A percentile compares a stretch with the other conserved stretches of the same genome.
Evolutionary conservation across 768 basidiomycete genomes (phyloP).

Genomic region (Asterophora lycoperdoides): DNA sequence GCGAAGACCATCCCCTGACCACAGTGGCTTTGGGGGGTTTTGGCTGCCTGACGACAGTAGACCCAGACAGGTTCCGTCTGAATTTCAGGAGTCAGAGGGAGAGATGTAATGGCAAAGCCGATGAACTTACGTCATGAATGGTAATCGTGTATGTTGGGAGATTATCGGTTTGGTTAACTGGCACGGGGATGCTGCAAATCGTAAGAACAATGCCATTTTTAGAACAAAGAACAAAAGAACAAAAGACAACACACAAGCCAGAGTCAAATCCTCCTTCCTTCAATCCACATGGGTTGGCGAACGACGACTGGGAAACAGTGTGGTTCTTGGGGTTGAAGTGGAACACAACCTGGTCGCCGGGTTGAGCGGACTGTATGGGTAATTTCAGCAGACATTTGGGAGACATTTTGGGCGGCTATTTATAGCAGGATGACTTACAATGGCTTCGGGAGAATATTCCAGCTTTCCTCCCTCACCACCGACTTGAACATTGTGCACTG

Average conservation of each 20-base stretch:
- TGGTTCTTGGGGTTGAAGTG: slow-evolving; percentile 58
- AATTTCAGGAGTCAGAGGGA: slow-evolving; percentile 2
- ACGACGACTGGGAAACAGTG: slow-evolving; percentile 48
- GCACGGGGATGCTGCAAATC: slow-evolving; percentile 43
- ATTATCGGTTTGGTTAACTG: slow-evolving; percentile 44
- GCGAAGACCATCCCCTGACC: slow-evolving; percentile 65
- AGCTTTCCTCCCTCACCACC: slow-evolving; percentile 40
- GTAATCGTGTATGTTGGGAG: slow-evolving; percentile 49
- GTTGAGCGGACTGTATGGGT: slow-evolving; percentile 35
- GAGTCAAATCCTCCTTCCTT: slow-evolving; percentile 52
- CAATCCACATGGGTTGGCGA: slow-evolving; percentile 48
- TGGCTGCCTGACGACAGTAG: slow-evolving; percentile 50
- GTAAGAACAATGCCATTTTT: slow-evolving; percentile 7
- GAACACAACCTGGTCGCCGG: slow-evolving; percentile 60
- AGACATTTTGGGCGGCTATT: not conserved
- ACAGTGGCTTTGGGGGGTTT: slow-evolving; percentile 52
- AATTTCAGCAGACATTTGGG: not conserved
- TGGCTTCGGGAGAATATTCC: slow-evolving; percentile 46
- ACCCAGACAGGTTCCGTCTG: slow-evolving; percentile 58
- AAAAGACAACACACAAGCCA: slow-evolving; percentile 46
- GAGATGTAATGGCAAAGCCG: not conserved
- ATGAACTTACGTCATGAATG: slow-evolving; percentile 39
- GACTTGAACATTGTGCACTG: slow-evolving; percentile 52
- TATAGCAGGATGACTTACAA: slow-evolving; percentile 33
- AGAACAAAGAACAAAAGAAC: slow-evolving; percentile 19